These are phyloP conservation scores for Naganishia liquefaciens DNA, from an alignment of 1,284 basidiomycete genomes.

Conservation along the genomic window DNA sequence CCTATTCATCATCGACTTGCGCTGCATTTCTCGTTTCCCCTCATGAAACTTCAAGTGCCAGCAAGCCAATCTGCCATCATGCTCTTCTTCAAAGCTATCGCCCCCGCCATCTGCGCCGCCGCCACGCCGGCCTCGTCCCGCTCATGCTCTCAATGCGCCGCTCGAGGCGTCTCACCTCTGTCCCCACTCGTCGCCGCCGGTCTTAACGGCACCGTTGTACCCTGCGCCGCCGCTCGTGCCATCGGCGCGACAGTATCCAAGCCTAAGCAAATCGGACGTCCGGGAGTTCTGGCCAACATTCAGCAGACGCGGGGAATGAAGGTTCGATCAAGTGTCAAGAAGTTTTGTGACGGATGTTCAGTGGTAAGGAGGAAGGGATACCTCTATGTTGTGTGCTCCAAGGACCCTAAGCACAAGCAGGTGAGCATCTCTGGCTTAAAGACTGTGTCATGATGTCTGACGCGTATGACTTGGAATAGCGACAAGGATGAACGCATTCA, in stretches of 20 bases:
- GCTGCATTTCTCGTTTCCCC: neutral
- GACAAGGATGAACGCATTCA: constrained; percentile 15
- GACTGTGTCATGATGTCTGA: neutral
- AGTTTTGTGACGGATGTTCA: constrained; percentile 85
- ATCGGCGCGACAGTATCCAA: constrained; percentile 21
- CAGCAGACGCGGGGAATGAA: constrained; percentile 75
- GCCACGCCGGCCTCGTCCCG: constrained; percentile 11
- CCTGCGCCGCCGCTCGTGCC: constrained; percentile 28
- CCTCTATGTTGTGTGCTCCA: constrained; percentile 89
- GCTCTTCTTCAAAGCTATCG: constrained; percentile 21
- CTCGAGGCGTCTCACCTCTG: constrained; percentile 21
- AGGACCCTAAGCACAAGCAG: constrained; percentile 98
- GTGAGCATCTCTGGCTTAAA: constrained; percentile 57
- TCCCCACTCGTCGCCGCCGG: constrained; percentile 13
- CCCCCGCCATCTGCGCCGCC: constrained; percentile 7
- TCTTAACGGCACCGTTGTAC: constrained; percentile 28
- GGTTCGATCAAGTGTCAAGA: constrained; percentile 90
- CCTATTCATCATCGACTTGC: neutral
- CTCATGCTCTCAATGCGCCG: constrained; percentile 31
- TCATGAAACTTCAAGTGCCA: neutral
- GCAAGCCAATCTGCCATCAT: neutral
- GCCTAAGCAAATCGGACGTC: constrained; percentile 5
- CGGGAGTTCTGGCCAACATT: neutral
- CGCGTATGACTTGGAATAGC: neutral
- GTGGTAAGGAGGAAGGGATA: constrained; percentile 81